Evolutionary conservation across 2,329 filamentous ascomycete genomes (phyloP), one percentile per base, ranked within the genome.

Genomic region (Cercospora sp.): DNA sequence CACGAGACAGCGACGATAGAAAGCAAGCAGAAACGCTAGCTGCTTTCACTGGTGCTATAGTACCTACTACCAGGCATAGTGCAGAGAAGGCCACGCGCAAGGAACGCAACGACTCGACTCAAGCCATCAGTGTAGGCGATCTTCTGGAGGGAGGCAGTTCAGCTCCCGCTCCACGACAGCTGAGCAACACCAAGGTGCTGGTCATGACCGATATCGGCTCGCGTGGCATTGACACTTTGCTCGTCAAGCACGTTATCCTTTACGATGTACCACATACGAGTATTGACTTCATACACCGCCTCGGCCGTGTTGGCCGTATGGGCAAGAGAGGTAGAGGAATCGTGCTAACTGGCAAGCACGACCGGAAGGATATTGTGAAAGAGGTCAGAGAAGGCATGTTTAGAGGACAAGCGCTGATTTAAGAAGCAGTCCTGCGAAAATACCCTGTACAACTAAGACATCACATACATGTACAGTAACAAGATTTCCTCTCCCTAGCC

Each of bases 201-300:
- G 94, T 99, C 3, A 95, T 93, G 12, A 99, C 95, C 0, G 95
- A 99, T 79, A 82, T 99, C 67, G 93, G 92, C 4, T 97, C 93
- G 5, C 84, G 95, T 73, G 95, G 95, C 70, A 97, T 99, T 74
- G 95, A 99, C 79, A 99, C 95, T 0, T 82, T 97, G 31, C 91
- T 92, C 18, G 94, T 98, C 18, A 87, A 92, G 66, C 92, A 97
- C 73, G 95, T 99, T 63, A 90, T 99, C 64, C 82, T 99, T 28
- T 98, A 97, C 79, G 93, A 99, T 78, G 94, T 99, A n/a, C 95
- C 95, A 4, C 94, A 98, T 78, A 97, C 92, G 0, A 97, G 93
- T 0, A 96, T 99, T 68, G 96, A 99, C 80, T 99, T 99, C 76
- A 97, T 99, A 76, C 96, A 99, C 80, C 90, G 96, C 16, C 87